These are phyloP conservation scores for Lachnellula cervina DNA, from an alignment of 2,329 filamentous ascomycete genomes.

Conservation along the genomic window DNA sequence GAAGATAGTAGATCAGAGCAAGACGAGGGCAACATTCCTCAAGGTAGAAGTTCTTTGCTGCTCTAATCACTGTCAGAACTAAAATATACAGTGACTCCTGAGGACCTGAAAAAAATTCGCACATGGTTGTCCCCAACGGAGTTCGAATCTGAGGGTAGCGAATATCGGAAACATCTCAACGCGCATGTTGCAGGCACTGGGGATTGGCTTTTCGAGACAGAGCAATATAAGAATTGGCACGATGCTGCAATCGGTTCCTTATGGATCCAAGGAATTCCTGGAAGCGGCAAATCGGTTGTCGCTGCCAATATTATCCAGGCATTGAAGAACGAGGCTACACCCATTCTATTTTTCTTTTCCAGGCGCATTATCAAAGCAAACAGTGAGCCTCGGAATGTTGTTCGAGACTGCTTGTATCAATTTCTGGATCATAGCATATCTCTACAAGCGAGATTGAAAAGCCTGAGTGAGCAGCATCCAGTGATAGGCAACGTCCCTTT, in stretches of 20 bases:
- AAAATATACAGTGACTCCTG: not conserved
- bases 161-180: constrained; percentile 3
- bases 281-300: constrained; percentile 39
- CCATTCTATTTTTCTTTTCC: constrained; percentile 35
- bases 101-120: not conserved
- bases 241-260: constrained; percentile 32
- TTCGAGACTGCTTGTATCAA: constrained; percentile 34
- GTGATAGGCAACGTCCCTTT: constrained; percentile 22
- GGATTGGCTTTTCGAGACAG: constrained; percentile 3
- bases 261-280: constrained; percentile 43
- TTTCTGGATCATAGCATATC: constrained; percentile 23
- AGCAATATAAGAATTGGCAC: constrained; percentile 2
- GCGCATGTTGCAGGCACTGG: constrained; percentile 4
- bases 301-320: constrained; percentile 19
- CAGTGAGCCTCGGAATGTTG: constrained; percentile 21
- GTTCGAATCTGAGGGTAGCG: not conserved
- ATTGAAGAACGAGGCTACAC: constrained; percentile 5
- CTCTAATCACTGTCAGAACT: not conserved
- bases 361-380: constrained; percentile 35
- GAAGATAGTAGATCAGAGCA: not conserved
- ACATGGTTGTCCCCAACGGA: constrained; percentile 6
- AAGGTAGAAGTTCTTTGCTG: not conserved
- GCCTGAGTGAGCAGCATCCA: constrained; percentile 1
- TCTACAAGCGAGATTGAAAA: constrained; percentile 8
- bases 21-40: not conserved